phyloP scores from a whole-genome alignment of 2,329 filamentous ascomycete species.

The Sarocladiaceae sp. region DNA sequence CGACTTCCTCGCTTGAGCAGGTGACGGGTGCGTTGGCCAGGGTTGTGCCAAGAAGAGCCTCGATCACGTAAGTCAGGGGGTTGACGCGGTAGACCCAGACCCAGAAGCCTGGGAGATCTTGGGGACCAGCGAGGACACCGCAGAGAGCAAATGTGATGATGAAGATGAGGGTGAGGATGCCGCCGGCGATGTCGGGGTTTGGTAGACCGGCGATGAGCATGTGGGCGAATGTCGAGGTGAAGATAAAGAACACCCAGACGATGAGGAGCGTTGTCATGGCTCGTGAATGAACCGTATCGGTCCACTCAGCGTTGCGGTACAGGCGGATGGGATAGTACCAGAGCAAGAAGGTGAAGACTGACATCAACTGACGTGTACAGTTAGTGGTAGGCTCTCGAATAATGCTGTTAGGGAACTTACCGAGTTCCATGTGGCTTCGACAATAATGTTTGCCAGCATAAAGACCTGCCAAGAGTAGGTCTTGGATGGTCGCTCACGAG shows the following conservation, averaged over 20 bases:
- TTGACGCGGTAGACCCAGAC: slow-evolving; percentile 71
- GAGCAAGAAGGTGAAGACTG: slow-evolving; percentile 58
- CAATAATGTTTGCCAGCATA: slow-evolving; percentile 42
- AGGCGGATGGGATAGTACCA: slow-evolving; percentile 68
- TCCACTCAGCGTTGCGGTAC: slow-evolving; percentile 52
- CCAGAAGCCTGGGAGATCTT: slow-evolving; percentile 68
- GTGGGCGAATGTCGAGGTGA: slow-evolving; percentile 61
- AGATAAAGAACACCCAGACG: slow-evolving; percentile 59
- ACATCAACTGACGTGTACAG: neutral
- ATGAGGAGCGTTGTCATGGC: slow-evolving; percentile 61
- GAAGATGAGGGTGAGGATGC: slow-evolving; percentile 60
- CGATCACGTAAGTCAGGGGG: slow-evolving; percentile 71
- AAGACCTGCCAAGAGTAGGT: slow-evolving; percentile 67
- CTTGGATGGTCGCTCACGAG: slow-evolving; percentile 63
- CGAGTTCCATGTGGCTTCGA: slow-evolving; percentile 15
- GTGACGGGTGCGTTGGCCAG: slow-evolving; percentile 56
- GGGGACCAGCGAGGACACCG: slow-evolving; percentile 58
- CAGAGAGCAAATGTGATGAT: slow-evolving; percentile 60
- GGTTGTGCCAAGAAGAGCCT: slow-evolving; percentile 59
- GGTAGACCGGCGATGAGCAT: slow-evolving; percentile 62
- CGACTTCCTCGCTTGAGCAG: slow-evolving; percentile 62
- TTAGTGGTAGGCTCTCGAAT: neutral
- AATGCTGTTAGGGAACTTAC: neutral
- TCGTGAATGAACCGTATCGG: slow-evolving; percentile 40
- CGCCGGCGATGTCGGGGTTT: slow-evolving; percentile 58